phyloP scores from a whole-genome alignment of 148 eudicot genomes.

The Vaccinium myrtillus region DNA sequence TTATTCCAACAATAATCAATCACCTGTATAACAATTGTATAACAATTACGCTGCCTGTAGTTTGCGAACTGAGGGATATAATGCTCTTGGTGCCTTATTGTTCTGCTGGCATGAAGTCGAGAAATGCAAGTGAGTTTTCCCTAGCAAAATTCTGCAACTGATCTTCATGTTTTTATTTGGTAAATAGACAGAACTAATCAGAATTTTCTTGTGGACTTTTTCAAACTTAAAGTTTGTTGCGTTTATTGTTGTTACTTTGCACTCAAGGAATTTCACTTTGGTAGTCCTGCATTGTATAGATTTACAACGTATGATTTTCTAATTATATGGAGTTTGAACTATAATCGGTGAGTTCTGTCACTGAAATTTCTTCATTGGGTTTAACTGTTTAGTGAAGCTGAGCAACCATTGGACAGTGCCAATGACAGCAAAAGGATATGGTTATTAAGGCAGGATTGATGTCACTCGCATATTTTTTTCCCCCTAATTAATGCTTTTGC shows the following conservation, averaged over 20 bases:
- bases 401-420: background rate
- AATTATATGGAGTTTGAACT: background rate
- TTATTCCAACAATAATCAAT: background rate
- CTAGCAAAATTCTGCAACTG: too few relatives aligned
- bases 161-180: too few relatives aligned
- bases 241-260: background rate
- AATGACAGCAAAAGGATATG: background rate
- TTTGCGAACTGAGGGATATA: background rate
- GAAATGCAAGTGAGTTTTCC: background rate
- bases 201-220: background rate
- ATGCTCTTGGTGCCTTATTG: background rate
- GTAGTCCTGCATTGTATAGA: background rate
- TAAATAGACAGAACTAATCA: too few relatives aligned
- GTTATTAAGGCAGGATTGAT: background rate
- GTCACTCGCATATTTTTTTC: background rate
- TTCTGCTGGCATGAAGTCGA: background rate
- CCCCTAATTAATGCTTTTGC: background rate
- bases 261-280: background rate
- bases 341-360: background rate
- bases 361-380: background rate
- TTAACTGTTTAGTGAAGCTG: conserved; percentile 1
- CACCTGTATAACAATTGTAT: background rate
- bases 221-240: background rate
- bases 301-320: background rate
- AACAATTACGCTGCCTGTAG: background rate